Evolutionary conservation across 345 rosid genomes (phyloP), one percentile per base, ranked within the genome.

Genomic region (Dimocarpus longan): DNA sequence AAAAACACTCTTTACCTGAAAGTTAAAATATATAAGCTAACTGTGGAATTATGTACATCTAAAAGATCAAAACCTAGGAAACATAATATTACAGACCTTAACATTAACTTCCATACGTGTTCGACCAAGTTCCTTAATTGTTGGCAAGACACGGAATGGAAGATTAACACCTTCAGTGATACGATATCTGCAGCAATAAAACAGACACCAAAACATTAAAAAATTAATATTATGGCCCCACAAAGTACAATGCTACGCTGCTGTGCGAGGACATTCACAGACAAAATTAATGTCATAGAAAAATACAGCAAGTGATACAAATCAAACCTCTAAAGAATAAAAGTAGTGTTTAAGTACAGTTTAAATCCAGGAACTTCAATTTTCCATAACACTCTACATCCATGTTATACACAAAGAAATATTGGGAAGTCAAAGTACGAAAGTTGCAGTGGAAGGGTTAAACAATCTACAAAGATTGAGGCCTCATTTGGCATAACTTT

Each of bases 71-170:
- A 71, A 19, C 67, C 54, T 24, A 66, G 37, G 67, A 74, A 72
- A 86, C 40, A 59, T 68, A 76, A 80, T 69, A 78, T 50, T 76
- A 76, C 87, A 72, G 68, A 93, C 99, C 95, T 92, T 94, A 70
- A 97, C 97, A 84, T 97, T 97, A 72, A 97, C 98, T 97, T 97
- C 99, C 97, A 97, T 93, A 68, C 99, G 94, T 81, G 99, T 94
- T 76, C 99, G 90, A 71, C 98, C 99, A 78, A 94, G 98, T 82
- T 97, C 99, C 89, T 94, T 97, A 80, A 94, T 94, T 44, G 99
- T 94, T 59, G 98, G 99, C 84, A 97, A 84, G 48, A 97, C 99
- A 6, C 95, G 94, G 80, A 97, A 97, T 66, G 99, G 99, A 77
- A 93, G 95, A 90, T 97, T 97, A 81, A 94, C 98, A 13, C 99